phyloP scores from a whole-genome alignment of 2,329 filamentous ascomycete species.

The Apiospora phragmitis region DNA sequence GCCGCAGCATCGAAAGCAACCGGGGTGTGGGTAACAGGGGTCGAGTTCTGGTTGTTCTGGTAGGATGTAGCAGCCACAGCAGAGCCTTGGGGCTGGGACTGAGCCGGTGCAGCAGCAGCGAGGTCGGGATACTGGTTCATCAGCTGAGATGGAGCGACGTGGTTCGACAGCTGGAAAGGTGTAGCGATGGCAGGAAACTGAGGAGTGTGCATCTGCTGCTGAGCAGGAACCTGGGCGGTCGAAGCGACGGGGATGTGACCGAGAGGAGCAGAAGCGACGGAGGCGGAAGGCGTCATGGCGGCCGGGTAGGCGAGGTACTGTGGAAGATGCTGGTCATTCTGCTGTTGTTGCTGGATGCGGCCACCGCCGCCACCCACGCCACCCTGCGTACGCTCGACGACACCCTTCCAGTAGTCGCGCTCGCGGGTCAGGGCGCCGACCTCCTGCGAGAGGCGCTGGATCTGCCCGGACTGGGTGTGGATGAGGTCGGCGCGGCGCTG shows the following conservation, averaged over 20 bases:
- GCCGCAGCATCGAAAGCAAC: background rate
- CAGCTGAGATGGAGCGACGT: background rate
- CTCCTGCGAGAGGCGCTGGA: background rate
- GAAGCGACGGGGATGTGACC: background rate
- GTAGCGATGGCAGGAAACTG: background rate
- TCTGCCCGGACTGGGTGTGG: background rate
- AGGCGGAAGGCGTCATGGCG: background rate
- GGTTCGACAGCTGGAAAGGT: background rate
- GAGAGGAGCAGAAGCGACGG: background rate
- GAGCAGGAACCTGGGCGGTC: background rate
- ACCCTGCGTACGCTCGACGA: background rate
- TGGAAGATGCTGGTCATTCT: background rate
- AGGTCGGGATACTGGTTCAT: background rate
- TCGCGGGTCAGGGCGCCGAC: background rate
- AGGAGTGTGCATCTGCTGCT: background rate
- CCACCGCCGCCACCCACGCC: background rate
- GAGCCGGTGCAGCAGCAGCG: background rate
- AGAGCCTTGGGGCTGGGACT: background rate
- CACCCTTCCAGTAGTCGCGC: slow-evolving; percentile 10
- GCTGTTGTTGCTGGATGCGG: background rate
- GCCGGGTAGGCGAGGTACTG: background rate
- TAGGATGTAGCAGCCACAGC: background rate
- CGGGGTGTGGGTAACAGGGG: background rate
- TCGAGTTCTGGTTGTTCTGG: background rate
- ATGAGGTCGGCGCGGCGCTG: background rate